Percentiles rank a stretch among this genome's conserved stretches.
Conservation (phyloP, 768 basidiomycete genomes). For the Myochromella boudieri region DNA sequence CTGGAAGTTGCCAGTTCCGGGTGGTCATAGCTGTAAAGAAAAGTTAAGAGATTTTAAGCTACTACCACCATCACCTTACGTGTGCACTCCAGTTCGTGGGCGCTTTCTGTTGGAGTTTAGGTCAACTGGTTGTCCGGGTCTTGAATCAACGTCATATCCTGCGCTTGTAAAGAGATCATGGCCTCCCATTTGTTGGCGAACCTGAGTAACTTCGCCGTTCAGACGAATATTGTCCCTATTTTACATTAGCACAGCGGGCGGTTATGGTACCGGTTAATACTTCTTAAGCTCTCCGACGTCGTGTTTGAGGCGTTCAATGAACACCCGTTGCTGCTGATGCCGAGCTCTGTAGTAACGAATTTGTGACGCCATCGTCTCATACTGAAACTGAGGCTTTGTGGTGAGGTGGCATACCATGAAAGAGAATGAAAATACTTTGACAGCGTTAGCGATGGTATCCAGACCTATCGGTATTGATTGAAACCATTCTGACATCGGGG, state of each 20-base stretch:
- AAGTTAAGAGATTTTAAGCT: conserved; percentile 6
- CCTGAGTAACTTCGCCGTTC: conserved; percentile 47
- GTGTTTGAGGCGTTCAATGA: conserved; percentile 53
- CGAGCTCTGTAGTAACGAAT: conserved; percentile 62
- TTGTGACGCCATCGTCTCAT: conserved; percentile 70
- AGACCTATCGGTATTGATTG: conserved; percentile 57
- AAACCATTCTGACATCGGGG: conserved; percentile 86
- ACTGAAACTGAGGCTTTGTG: conserved; percentile 60
- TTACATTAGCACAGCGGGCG: conserved; percentile 4
- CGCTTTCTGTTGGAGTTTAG: conserved; percentile 68
- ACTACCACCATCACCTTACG: conserved; percentile 32
- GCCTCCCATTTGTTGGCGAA: conserved; percentile 34
- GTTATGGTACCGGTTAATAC: conserved; percentile 31
- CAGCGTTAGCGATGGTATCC: conserved; percentile 64
- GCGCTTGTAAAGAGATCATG: conserved; percentile 18
- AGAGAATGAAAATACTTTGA: conserved; percentile 48
- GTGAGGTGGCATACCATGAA: background rate
- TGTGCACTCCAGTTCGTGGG: conserved; percentile 42
- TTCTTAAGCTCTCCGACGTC: conserved; percentile 57
- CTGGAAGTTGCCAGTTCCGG: conserved; percentile 48
- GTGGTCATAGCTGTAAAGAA: conserved; percentile 19
- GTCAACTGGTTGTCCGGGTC: conserved; percentile 31
- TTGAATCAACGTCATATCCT: conserved; percentile 16
- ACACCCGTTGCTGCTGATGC: conserved; percentile 51
- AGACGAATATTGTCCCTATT: conserved; percentile 51